Evolutionary conservation across 192 early-diverging fungal species (phyloP), one percentile per base, ranked within the genome.

Genomic region (Backusella liffmaniae): DNA sequence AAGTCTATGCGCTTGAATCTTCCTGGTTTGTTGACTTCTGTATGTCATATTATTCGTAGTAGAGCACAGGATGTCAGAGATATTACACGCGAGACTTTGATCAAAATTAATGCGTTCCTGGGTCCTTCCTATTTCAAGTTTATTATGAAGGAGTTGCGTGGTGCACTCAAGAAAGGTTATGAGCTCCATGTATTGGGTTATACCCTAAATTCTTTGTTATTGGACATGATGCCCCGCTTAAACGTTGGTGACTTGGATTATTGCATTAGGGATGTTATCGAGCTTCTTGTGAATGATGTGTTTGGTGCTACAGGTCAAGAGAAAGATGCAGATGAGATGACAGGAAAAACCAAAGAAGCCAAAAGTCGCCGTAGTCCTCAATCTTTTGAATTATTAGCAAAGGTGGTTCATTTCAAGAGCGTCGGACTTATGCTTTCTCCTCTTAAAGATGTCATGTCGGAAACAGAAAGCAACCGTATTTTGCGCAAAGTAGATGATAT

Each of bases 171-270:
- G 32, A 87, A 94, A 6, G 98, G 97, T 51, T 94, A 96, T 74
- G 94, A 97, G 74, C 86, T 94, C 37, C 97, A 99, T 81, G 94
- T 99, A 15, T 90, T 99, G n/a, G 95, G 94, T 49, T 98, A 91
- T 82, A 98, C 97, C 1, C 74, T 98, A 66, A 93, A 98, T 76
- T 83, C 92, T 4, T 81, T 99, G 78, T 78, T 99, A n/a, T 84
- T 84, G 26, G 90, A 90, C 62, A 84, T 96, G 42, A 76, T 88
- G 29, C 84, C 87, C 21, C 86, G 80, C 5, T 36, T 90, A 21
- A 74, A 85, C 21, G 86, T 91, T 2, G 94, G 94, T 30, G 87
- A 90, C 4, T 78, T 98, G 29, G 96, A 99, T 80, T 87, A 91
- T 67, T 94, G 94, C 59, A 77, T 96, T 15, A 87, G 87, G 44